Conservation (phyloP, 1,284 basidiomycete genomes). For the Ceratobasidium sp. region DNA sequence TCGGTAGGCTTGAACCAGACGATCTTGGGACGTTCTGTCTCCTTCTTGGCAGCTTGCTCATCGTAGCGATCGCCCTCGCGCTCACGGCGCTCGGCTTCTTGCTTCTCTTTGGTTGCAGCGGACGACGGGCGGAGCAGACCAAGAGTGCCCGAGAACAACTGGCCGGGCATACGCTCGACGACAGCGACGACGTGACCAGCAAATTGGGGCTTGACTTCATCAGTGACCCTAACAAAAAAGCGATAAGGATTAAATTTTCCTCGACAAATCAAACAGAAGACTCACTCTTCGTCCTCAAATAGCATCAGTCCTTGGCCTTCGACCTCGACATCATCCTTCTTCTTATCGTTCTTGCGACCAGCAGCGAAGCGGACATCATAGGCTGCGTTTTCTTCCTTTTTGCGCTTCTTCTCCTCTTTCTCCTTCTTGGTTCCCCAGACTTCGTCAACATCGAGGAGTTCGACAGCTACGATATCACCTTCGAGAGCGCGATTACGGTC, state of each 20-base stretch:
- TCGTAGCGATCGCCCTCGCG: slow-evolving; percentile 89
- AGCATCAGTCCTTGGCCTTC: slow-evolving; percentile 97
- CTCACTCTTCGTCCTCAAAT: slow-evolving; percentile 96
- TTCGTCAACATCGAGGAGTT: slow-evolving; percentile 96
- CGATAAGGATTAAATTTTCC: slow-evolving; percentile 34
- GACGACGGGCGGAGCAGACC: slow-evolving; percentile 95
- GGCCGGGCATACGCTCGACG: slow-evolving; percentile 98
- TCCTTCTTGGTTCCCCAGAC: slow-evolving; percentile 99
- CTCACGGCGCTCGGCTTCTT: slow-evolving; percentile 96
- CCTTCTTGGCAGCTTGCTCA: slow-evolving; percentile 74
- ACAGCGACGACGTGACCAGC: slow-evolving; percentile 98
- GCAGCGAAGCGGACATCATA: slow-evolving; percentile 80
- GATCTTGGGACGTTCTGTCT: slow-evolving; percentile 94
- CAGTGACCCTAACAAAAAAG: slow-evolving; percentile 74
- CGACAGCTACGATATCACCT: slow-evolving; percentile 98
- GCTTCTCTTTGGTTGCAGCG: slow-evolving; percentile 99
- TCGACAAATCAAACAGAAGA: slow-evolving; percentile 38
- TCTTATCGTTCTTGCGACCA: slow-evolving; percentile 96
- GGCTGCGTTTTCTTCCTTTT: slow-evolving; percentile 98
- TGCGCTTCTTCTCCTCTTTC: slow-evolving; percentile 99
- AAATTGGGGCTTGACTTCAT: slow-evolving; percentile 94
- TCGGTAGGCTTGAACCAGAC: slow-evolving; percentile 99
- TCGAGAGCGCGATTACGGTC: slow-evolving; percentile 98
- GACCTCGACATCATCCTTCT: slow-evolving; percentile 99
- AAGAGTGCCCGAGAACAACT: slow-evolving; percentile 96